Evolutionary conservation across 352 stramenopile genomes (phyloP).

Genomic region (Peronospora destructor): DNA sequence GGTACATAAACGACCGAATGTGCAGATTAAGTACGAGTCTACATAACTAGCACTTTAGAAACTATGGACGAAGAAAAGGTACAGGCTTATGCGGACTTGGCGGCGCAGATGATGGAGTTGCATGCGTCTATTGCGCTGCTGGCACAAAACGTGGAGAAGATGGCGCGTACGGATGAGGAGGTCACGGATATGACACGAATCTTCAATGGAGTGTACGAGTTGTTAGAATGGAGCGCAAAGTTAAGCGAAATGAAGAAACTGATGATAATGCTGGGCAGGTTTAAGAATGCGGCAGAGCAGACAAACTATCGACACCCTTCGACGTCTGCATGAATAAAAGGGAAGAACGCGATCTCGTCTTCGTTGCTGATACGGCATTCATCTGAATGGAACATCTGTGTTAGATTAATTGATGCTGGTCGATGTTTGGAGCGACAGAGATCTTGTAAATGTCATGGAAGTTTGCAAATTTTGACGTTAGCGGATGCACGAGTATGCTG

Average conservation of each 20-base stretch:
- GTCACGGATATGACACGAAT: slow-evolving; percentile 64
- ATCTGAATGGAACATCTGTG: slow-evolving; percentile 1
- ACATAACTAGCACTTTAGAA: no score
- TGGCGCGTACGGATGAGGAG: slow-evolving; percentile 61
- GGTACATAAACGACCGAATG: background rate
- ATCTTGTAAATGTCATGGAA: background rate
- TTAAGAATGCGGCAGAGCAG: slow-evolving; percentile 41
- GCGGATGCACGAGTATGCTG: slow-evolving; percentile 56
- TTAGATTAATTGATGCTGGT: slow-evolving; percentile 15
- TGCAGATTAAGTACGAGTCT: background rate
- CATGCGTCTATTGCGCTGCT: slow-evolving; percentile 65
- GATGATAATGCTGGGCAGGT: slow-evolving; percentile 21
- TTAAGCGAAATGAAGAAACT: no score
- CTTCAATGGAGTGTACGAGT: slow-evolving; percentile 58
- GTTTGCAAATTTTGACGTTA: slow-evolving; percentile 7
- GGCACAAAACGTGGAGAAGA: slow-evolving; percentile 67
- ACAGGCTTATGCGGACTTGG: slow-evolving; percentile 56
- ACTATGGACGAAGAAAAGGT: slow-evolving; percentile 69
- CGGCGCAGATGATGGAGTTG: slow-evolving; percentile 68
- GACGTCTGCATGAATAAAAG: slow-evolving; percentile 7
- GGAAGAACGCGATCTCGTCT: background rate
- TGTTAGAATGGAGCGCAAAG: background rate
- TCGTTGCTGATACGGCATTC: background rate
- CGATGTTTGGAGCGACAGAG: background rate
- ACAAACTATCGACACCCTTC: slow-evolving; percentile 27